Percentiles rank a stretch among this genome's conserved stretches.
Evolutionary conservation across 805 yeast genomes (phyloP).

Genomic region (Candida coquimbonensis): DNA sequence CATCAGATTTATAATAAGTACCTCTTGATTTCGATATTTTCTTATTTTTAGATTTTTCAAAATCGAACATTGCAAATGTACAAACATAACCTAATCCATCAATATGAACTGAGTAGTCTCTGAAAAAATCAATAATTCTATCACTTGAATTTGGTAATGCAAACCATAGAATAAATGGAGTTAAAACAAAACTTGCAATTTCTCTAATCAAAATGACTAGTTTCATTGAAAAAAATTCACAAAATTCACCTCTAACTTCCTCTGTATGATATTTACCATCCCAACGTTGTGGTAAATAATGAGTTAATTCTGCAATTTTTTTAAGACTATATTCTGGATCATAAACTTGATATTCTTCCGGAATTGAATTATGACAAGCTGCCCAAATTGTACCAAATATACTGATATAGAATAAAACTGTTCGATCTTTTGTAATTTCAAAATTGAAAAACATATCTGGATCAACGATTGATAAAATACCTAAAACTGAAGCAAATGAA

Average conservation of each 20-base stretch:
- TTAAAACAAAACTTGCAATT: slow-evolving; percentile 68
- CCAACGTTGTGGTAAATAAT: slow-evolving; percentile 85
- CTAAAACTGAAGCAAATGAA: slow-evolving; percentile 83
- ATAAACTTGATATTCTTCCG: slow-evolving; percentile 64
- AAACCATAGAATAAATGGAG: slow-evolving; percentile 89
- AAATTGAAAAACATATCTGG: slow-evolving; percentile 88
- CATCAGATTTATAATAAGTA: slow-evolving; percentile 38
- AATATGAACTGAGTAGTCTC: slow-evolving; percentile 84
- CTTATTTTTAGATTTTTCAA: slow-evolving; percentile 49
- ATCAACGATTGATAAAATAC: slow-evolving; percentile 67
- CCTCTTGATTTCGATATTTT: slow-evolving; percentile 24
- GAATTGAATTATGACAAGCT: slow-evolving; percentile 61
- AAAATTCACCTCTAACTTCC: slow-evolving; percentile 76
- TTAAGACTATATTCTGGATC: slow-evolving; percentile 87
- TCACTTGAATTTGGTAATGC: slow-evolving; percentile 69
- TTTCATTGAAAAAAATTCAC: slow-evolving; percentile 68
- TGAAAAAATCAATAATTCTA: slow-evolving; percentile 78
- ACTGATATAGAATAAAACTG: slow-evolving; percentile 83
- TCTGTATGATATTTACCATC: slow-evolving; percentile 78
- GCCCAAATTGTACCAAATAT: slow-evolving; percentile 87
- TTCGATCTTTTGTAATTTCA: slow-evolving; percentile 74
- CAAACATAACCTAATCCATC: slow-evolving; percentile 96
- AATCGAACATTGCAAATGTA: slow-evolving; percentile 86
- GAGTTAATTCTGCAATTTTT: slow-evolving; percentile 81
- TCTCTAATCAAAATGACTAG: slow-evolving; percentile 68